Percentiles rank a stretch among this genome's conserved stretches.
These are phyloP conservation scores for Corallochytrium limacisporum DNA, from an alignment of 78 protist genomes.

Conservation along the genomic window DNA sequence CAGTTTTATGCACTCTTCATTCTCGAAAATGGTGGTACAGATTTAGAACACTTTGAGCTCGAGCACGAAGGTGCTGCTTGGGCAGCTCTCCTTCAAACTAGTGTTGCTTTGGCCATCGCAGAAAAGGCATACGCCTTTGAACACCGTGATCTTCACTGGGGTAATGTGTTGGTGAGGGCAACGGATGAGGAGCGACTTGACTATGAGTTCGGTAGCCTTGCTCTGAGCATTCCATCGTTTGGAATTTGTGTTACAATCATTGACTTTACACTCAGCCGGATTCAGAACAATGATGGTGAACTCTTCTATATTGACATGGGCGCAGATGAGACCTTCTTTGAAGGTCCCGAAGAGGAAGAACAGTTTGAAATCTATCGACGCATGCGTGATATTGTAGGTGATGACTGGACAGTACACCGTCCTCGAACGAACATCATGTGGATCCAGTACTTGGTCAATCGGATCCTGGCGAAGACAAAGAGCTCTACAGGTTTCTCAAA, in stretches of 20 bases:
- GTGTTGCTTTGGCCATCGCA: too few species aligned
- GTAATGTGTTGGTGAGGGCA: constrained; percentile 1
- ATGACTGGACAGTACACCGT: neutral
- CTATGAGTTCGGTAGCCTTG: neutral
- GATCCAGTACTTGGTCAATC: too few species aligned
- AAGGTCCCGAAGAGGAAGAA: neutral
- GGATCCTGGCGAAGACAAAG: too few species aligned
- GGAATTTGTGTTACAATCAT: neutral
- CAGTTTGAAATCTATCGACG: neutral
- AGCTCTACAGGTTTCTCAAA: too few species aligned
- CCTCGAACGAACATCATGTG: neutral
- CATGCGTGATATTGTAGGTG: neutral
- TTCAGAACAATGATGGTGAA: neutral
- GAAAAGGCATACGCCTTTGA: too few species aligned
- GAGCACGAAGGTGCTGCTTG: too few species aligned
- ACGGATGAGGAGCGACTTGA: neutral
- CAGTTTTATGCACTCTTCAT: too few species aligned
- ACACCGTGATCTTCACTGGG: constrained; percentile 17
- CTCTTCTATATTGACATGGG: neutral
- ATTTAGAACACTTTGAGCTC: too few species aligned
- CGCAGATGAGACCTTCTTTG: neutral
- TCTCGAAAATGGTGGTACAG: too few species aligned
- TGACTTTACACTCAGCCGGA: neutral
- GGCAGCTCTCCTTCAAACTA: too few species aligned
- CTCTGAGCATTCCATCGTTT: neutral